Percentiles rank a stretch among this genome's conserved stretches.
These are phyloP conservation scores for Pseudogymnoascus sp. DNA, from an alignment of 2,329 filamentous ascomycete species.

Conservation along the genomic window DNA sequence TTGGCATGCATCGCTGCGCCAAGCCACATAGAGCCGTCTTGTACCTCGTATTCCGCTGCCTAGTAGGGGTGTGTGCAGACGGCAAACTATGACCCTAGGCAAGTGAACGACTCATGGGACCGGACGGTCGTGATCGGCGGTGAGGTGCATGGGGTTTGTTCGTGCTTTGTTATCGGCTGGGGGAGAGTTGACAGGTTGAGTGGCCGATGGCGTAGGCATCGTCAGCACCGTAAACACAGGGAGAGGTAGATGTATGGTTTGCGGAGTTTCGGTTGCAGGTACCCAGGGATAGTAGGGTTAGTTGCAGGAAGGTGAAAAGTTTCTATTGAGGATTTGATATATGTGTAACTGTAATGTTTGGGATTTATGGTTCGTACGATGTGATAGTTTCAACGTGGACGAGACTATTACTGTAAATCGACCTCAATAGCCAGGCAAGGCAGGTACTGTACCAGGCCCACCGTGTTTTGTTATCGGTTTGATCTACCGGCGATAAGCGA, in stretches of 20 bases:
- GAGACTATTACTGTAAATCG: too few species aligned
- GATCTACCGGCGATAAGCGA: too few species aligned
- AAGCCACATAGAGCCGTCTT: background rate
- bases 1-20: background rate
- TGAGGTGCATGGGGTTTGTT: background rate
- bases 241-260: background rate
- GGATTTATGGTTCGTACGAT: background rate
- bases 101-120: background rate
- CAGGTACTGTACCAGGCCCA: too few species aligned
- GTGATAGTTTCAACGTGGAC: background rate
- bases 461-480: background rate
- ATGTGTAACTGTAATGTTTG: too few species aligned
- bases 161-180: background rate
- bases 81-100: too few species aligned
- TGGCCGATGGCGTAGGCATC: background rate
- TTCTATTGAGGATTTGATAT: too few species aligned
- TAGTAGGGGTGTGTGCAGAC: too few species aligned
- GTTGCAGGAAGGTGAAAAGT: background rate
- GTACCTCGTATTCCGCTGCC: background rate
- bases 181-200: background rate
- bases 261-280: background rate
- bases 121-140: background rate
- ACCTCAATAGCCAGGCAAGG: background rate
- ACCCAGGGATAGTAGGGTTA: background rate
- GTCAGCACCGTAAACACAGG: background rate